phyloP scores from a whole-genome alignment of 2,329 filamentous ascomycete genomes.

The Macrophomina phaseolina region DNA sequence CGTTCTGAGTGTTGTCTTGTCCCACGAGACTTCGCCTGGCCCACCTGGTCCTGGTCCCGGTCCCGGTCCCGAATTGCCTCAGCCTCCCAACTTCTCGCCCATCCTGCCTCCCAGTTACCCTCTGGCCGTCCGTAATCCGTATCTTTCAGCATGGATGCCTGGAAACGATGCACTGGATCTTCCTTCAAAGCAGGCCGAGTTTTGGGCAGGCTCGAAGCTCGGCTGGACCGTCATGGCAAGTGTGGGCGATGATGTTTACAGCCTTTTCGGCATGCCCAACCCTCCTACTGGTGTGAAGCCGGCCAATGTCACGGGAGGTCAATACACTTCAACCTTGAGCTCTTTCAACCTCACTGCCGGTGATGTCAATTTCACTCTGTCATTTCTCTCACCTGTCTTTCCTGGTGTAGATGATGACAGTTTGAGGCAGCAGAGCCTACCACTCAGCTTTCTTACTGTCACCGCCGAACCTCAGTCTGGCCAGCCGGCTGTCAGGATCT shows the following conservation, averaged over 20 bases:
- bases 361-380: slow-evolving; percentile 43
- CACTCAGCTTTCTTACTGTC: slow-evolving; percentile 53
- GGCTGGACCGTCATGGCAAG: slow-evolving; percentile 51
- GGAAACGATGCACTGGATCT: slow-evolving; percentile 44
- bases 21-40: neutral
- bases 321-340: slow-evolving; percentile 51
- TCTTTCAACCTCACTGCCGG: slow-evolving; percentile 49
- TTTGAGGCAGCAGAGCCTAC: slow-evolving; percentile 51
- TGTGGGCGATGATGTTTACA: slow-evolving; percentile 47
- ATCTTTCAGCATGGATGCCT: slow-evolving; percentile 52
- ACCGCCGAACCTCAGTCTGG: slow-evolving; percentile 33
- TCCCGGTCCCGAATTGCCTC: neutral
- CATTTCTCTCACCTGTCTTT: slow-evolving; percentile 54
- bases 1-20: slow-evolving; percentile 24
- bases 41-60: neutral
- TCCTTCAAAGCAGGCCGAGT: slow-evolving; percentile 47
- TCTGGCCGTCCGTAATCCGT: slow-evolving; percentile 51
- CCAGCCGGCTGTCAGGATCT: slow-evolving; percentile 44
- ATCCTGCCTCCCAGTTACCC: slow-evolving; percentile 51
- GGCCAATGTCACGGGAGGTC: slow-evolving; percentile 43
- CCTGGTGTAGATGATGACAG: slow-evolving; percentile 38
- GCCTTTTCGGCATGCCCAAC: slow-evolving; percentile 46
- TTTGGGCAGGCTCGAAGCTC: slow-evolving; percentile 51
- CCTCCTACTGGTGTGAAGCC: slow-evolving; percentile 35
- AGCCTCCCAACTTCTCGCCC: slow-evolving; percentile 32